Evolutionary conservation across 2,329 filamentous ascomycete genomes (phyloP).

Genomic region (Botryotinia narcissicola): DNA sequence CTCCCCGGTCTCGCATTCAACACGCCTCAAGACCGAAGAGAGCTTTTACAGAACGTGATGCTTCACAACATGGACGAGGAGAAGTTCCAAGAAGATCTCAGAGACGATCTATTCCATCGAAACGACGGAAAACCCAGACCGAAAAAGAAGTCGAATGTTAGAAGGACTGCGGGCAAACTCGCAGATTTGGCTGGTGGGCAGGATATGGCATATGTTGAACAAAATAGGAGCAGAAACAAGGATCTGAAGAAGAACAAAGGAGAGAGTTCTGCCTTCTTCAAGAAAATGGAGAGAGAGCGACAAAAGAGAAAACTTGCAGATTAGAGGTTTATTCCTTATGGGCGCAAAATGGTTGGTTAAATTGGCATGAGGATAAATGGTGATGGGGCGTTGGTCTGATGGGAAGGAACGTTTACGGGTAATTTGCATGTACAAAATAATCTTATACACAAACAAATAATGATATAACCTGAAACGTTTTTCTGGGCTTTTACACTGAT

Average conservation of each 20-base stretch:
- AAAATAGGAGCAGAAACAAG: slow-evolving; percentile 71
- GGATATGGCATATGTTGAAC: slow-evolving; percentile 94
- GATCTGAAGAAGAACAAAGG: slow-evolving; percentile 59
- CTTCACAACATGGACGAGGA: slow-evolving; percentile 67
- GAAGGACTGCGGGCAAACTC: slow-evolving; percentile 79
- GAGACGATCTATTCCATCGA: slow-evolving; percentile 63
- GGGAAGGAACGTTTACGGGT: background rate
- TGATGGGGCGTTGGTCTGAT: background rate
- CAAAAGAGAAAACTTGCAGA: slow-evolving; percentile 51
- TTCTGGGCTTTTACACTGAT: background rate
- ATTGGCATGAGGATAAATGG: background rate
- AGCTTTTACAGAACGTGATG: slow-evolving; percentile 84
- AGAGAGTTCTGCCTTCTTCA: slow-evolving; percentile 62
- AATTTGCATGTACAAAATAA: background rate
- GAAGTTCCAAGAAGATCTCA: slow-evolving; percentile 26
- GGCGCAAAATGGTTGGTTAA: background rate
- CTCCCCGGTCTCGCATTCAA: slow-evolving; percentile 78
- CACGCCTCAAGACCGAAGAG: slow-evolving; percentile 74
- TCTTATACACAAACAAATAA: background rate
- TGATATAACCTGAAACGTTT: background rate
- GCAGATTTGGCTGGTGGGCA: slow-evolving; percentile 86
- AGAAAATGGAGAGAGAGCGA: slow-evolving; percentile 62
- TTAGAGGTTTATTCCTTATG: background rate
- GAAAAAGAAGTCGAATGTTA: slow-evolving; percentile 58
- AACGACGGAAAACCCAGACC: slow-evolving; percentile 39